Conservation (phyloP, 2,329 filamentous ascomycete genomes). For the Ophiostoma triangulosporum region DNA sequence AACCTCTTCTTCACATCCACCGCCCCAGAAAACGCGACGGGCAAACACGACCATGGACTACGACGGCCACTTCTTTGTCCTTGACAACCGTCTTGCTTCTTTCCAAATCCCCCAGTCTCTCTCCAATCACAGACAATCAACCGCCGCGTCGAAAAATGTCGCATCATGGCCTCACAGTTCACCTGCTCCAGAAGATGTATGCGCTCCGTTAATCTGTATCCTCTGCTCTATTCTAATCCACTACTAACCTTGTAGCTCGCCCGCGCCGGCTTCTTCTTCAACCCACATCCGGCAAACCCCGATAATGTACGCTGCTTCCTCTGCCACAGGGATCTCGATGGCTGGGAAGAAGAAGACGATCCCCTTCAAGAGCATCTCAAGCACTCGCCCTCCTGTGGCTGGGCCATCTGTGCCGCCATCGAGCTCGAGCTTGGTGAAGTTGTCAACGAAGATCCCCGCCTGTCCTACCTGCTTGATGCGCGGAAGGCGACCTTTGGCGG, state of each 20-base stretch:
- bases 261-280: conserved; percentile 81
- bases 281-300: conserved; percentile 56
- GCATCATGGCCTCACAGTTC: conserved; percentile 67
- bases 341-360: conserved; percentile 81
- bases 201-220: conserved; percentile 13
- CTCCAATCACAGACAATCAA: conserved; percentile 57
- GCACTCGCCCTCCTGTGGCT: conserved; percentile 71
- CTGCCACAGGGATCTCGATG: conserved; percentile 71
- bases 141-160: conserved; percentile 45
- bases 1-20: neutral
- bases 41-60: conserved; percentile 22
- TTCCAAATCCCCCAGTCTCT: conserved; percentile 55
- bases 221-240: conserved; percentile 18
- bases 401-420: conserved; percentile 60
- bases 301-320: conserved; percentile 89
- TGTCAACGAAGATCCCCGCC: conserved; percentile 58
- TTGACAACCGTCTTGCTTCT: conserved; percentile 64
- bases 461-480: conserved; percentile 58
- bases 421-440: conserved; percentile 50
- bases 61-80: conserved; percentile 43
- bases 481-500: conserved; percentile 72
- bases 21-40: neutral
- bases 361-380: conserved; percentile 75
- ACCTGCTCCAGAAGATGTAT: conserved; percentile 51
- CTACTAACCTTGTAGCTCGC: conserved; percentile 49